A percentile compares a stretch with the other conserved stretches of the same genome.
These are phyloP conservation scores for Rhynchosporium agropyri DNA, from an alignment of 2,329 filamentous ascomycete species.

Conservation along the genomic window DNA sequence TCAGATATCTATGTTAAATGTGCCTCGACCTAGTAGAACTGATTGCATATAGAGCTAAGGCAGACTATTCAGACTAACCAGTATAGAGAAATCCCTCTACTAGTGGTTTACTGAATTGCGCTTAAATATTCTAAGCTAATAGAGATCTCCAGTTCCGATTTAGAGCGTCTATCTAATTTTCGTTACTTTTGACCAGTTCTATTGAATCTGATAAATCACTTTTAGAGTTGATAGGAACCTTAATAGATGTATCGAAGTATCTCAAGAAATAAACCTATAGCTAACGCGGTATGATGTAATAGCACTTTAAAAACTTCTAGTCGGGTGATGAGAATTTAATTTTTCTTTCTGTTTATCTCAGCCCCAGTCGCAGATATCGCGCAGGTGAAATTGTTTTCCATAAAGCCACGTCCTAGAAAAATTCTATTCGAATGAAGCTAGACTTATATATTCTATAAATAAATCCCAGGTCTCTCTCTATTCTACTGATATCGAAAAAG, in stretches of 20 bases:
- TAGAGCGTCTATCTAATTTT: constrained; percentile 2
- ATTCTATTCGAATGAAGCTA: constrained; percentile 7
- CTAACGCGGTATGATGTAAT: not conserved
- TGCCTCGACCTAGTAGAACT: constrained; percentile 3
- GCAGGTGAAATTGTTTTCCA: not conserved
- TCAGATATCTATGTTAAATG: constrained; percentile 3
- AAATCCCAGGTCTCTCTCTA: constrained; percentile 1
- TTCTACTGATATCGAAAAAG: constrained; percentile 1
- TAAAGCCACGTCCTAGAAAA: constrained; percentile 1
- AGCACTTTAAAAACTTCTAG: not conserved
- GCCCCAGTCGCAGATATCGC: not conserved
- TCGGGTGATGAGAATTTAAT: constrained; percentile 1
- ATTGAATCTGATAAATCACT: not conserved
- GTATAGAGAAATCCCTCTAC: not conserved
- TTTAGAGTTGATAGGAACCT: constrained; percentile 11
- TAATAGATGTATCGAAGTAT: not conserved
- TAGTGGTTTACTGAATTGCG: not conserved
- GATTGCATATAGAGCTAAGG: not conserved
- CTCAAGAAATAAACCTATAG: constrained; percentile 1
- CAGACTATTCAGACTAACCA: not conserved
- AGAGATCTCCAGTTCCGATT: not conserved
- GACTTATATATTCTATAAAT: not conserved
- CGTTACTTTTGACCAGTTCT: constrained; percentile 4
- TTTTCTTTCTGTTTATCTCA: constrained; percentile 2
- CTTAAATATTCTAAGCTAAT: constrained; percentile 1